Conservation (phyloP, 148 eudicot species). For the Silene latifolia region DNA sequence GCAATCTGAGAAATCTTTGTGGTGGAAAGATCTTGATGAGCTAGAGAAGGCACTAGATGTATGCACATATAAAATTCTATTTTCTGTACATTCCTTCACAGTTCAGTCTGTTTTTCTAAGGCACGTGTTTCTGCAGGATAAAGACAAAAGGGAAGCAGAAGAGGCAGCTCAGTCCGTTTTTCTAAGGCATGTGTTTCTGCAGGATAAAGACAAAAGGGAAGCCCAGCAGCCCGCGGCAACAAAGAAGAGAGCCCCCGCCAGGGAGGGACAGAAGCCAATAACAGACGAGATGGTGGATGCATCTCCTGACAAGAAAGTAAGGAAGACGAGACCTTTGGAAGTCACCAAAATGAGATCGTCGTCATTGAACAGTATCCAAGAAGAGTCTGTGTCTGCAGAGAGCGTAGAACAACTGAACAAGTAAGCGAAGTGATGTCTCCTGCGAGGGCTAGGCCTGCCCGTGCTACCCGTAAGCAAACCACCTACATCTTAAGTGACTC, state of each 20-base stretch:
- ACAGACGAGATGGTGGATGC: constrained; percentile 45
- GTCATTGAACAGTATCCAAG: constrained; percentile 39
- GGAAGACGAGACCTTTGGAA: constrained; percentile 86
- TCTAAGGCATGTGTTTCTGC: constrained; percentile 6
- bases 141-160: constrained; percentile 50
- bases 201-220: constrained; percentile 51
- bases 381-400: constrained; percentile 13
- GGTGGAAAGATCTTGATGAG: constrained; percentile 77
- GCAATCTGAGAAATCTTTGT: constrained; percentile 48
- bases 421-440: constrained; percentile 35
- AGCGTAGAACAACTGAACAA: constrained; percentile 24
- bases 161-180: constrained; percentile 27
- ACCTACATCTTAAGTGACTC: constrained; percentile 61
- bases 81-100: not conserved
- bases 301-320: constrained; percentile 85
- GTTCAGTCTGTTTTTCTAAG: constrained; percentile 3
- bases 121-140: constrained; percentile 38
- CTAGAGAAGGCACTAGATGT: constrained; percentile 67
- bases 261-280: constrained; percentile 52
- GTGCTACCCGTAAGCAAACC: constrained; percentile 36
- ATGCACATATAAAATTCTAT: constrained; percentile 3
- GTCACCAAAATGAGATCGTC: constrained; percentile 91
- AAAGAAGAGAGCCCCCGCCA: constrained; percentile 67
- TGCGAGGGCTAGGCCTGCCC: constrained; percentile 47
- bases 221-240: constrained; percentile 36